Base-by-base conservation (phyloP, 768 basidiomycete genomes). In the Collybiopsis confluens region DNA sequence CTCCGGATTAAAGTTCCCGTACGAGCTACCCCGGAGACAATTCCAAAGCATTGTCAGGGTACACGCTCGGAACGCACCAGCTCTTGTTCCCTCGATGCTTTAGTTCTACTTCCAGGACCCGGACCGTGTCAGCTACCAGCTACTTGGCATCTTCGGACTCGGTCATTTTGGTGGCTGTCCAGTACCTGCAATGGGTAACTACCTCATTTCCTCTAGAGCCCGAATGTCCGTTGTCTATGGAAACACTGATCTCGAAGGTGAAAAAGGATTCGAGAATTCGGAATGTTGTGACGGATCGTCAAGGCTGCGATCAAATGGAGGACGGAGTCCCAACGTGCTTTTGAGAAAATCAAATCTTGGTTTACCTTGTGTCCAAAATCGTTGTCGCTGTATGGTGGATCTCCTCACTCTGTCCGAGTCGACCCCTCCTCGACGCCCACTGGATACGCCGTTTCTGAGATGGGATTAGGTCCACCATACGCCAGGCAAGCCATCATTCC, bases 311-410 rank as follows among this genome's bases (percentile, higher is more conserved):
- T 46, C 1, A 11, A 45, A 33, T 57, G 53, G 56, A 28, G 1
- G 61, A 63, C 0, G 61, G 58, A 1, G 65, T 73, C 33, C 58
- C 67, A 8, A 70, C 71, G 51, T 56, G 61, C n/a, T n/a, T n/a
- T n/a, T n/a, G 20, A 59, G 75, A 2, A 73, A 71, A 71, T 69
- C 15, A 33, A 23, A 61, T 51, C 10, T 7, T 11, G 33, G 24
- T 4, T 23, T n/a, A n/a, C n/a, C n/a, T n/a, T n/a, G n/a, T n/a
- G n/a, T n/a, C n/a, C n/a, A n/a, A n/a, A n/a, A n/a, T n/a, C n/a
- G n/a, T n/a, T n/a, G n/a, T n/a, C n/a, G n/a, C n/a, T n/a, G n/a
- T n/a, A n/a, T n/a, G n/a, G n/a, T n/a, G n/a, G n/a, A n/a, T n/a
- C n/a, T n/a, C n/a, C n/a, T n/a, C n/a, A n/a, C n/a, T n/a, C n/a